Percentiles rank a stretch among this genome's conserved stretches.
Evolutionary conservation across 2,329 filamentous ascomycete species (phyloP).

Genomic region (Aspergillus chevalieri): DNA sequence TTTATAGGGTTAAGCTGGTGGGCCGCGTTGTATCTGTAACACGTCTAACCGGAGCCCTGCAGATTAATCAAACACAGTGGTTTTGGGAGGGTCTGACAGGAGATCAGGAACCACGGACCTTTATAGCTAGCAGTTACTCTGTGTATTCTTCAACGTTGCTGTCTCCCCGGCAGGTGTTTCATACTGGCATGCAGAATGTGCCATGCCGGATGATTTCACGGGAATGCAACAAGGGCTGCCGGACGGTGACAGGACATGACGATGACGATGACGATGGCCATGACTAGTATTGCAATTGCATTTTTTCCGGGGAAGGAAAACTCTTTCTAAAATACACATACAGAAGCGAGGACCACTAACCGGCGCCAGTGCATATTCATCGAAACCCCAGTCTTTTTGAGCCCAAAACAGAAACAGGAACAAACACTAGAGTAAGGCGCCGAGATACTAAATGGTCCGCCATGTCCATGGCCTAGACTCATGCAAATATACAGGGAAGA

Average conservation of each 20-base stretch:
- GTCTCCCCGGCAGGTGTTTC: not conserved
- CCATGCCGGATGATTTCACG: not conserved
- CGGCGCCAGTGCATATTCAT: conserved; percentile 1
- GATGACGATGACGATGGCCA: not conserved
- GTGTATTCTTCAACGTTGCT: not conserved
- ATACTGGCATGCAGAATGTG: not conserved
- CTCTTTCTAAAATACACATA: not conserved
- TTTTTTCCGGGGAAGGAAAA: not conserved
- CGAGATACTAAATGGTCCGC: conserved; percentile 27
- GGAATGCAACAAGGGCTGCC: not conserved
- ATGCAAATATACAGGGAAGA: conserved; percentile 29
- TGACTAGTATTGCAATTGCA: not conserved
- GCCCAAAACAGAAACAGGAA: conserved; percentile 5
- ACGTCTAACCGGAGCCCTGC: too few relatives aligned
- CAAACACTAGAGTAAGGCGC: conserved; percentile 17
- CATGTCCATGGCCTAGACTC: conserved; percentile 21
- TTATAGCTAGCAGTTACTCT: not conserved
- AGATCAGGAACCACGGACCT: too few relatives aligned
- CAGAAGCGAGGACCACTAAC: conserved; percentile 1
- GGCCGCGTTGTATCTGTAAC: too few relatives aligned
- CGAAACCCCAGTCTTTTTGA: conserved; percentile 4
- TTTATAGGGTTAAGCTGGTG: too few relatives aligned
- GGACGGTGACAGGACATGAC: not conserved
- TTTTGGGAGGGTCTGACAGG: not conserved
- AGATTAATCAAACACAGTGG: not conserved